Percentiles rank a stretch among this genome's conserved stretches.
phyloP scores from a whole-genome alignment of 2,329 filamentous ascomycete species.

The Lasiodiplodia sp. region DNA sequence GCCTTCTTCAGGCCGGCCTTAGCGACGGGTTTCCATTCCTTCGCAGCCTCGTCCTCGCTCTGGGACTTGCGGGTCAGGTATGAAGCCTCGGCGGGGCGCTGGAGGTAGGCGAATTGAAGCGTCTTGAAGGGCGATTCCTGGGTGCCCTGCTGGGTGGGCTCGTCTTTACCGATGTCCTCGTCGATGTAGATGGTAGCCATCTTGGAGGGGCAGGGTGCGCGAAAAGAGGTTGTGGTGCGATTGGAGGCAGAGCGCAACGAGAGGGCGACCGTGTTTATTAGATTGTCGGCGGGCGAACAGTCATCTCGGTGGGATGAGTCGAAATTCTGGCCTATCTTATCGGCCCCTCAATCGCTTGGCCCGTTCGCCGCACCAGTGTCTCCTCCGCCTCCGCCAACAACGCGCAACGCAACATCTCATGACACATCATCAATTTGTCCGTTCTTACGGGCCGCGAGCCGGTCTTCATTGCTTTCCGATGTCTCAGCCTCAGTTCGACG shows the following conservation, averaged over 20 bases:
- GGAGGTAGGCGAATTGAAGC: conserved; percentile 77
- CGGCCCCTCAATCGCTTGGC: conserved; percentile 19
- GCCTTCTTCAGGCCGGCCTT: conserved; percentile 90
- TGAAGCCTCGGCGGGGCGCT: conserved; percentile 67
- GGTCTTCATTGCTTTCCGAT: not conserved
- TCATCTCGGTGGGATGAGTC: conserved; percentile 29
- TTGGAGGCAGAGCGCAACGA: conserved; percentile 13
- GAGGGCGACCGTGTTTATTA: conserved; percentile 24
- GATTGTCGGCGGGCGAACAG: conserved; percentile 23
- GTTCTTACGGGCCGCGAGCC: not conserved
- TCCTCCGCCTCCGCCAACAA: not conserved
- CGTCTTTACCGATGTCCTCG: conserved; percentile 78
- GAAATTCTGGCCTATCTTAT: conserved; percentile 29
- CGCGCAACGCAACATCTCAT: not conserved
- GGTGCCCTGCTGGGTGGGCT: conserved; percentile 69
- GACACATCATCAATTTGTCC: not conserved
- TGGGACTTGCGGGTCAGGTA: conserved; percentile 71
- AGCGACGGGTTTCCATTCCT: conserved; percentile 80
- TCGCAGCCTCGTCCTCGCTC: conserved; percentile 67
- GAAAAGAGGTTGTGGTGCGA: conserved; percentile 6
- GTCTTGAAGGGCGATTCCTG: conserved; percentile 82
- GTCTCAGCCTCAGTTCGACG: not conserved
- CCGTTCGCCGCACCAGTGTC: not conserved
- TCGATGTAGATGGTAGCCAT: conserved; percentile 72
- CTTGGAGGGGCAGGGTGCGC: conserved; percentile 1